Base-by-base conservation (phyloP, 495 filamentous ascomycete species). In the Neurospora intermedia region DNA sequence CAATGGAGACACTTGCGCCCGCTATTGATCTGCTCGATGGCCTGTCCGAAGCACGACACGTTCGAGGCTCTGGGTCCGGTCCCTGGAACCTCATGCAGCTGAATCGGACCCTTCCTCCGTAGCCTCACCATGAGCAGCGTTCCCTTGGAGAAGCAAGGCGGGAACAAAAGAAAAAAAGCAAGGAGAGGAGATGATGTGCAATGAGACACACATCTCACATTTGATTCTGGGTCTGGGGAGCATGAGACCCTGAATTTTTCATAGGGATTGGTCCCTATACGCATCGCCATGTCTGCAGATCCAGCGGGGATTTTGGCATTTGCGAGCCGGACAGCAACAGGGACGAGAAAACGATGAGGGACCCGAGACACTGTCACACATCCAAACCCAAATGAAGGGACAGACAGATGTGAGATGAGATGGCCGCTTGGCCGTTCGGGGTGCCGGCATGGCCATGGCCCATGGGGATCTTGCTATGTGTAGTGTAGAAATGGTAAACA, bases 391-490 rank as follows among this genome's bases (percentile, higher is more conserved):
- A 62, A 13, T 3, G 54, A 16, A 62, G 31, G 54, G 54, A 31
- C 27, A 31, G 2, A 31, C 27, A 31, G 54, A 45, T 13, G 9
- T 35, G 35, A 18, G 9, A 46, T 40, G 72, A 59, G 41, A 71
- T 71, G 70, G 27, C 54, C 54, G 54, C 54, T 35, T 54, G 23
- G 7, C 40, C 10, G 10, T 38, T 62, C 43, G 8, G 39, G 40
- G 45, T 40, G 69, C 66, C 38, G 43, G 27, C 39, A 23, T 27
- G 39, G 43, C 40, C 40, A 27, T n/a, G 35, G 35, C 8, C n/a
- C 23, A 54, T 40, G 69, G 70, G 39, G 70, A 74, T 46, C n/a
- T 70, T 43, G 69, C 66, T 72, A 73, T 70, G 72, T 31, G 27
- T 27, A 27, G 27, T 27, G 27, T 72, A 27, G 69, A 46, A 69